phyloP scores from a whole-genome alignment of 1,139 yeast genomes.

The Suhomyces coccinellae region DNA sequence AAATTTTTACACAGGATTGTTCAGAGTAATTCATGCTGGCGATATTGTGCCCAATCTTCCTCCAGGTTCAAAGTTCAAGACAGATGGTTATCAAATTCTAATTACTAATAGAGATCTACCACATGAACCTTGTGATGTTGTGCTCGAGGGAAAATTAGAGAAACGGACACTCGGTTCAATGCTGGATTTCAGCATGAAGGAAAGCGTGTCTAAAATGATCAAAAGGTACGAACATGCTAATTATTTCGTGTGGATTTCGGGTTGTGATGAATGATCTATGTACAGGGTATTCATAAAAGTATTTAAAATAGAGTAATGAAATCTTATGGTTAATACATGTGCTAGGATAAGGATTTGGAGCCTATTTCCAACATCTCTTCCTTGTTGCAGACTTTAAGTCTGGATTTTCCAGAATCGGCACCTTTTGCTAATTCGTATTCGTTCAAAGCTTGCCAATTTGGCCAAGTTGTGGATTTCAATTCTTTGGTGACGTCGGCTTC shows the following conservation, averaged over 20 bases:
- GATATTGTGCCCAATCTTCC: slow-evolving; percentile 64
- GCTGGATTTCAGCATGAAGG: background rate
- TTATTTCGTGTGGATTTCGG: slow-evolving; percentile 36
- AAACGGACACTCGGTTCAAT: background rate
- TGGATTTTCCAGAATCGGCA: slow-evolving; percentile 44
- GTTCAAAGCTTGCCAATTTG: slow-evolving; percentile 68
- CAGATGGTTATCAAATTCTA: slow-evolving; percentile 52
- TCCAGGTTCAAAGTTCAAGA: slow-evolving; percentile 44
- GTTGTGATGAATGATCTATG: slow-evolving; percentile 24
- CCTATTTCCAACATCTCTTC: slow-evolving; percentile 46
- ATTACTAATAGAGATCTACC: slow-evolving; percentile 48
- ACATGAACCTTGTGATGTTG: slow-evolving; percentile 41
- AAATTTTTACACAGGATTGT: slow-evolving; percentile 32
- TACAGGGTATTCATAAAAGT: background rate
- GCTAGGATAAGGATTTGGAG: background rate
- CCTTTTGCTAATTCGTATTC: slow-evolving; percentile 55
- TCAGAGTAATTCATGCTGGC: slow-evolving; percentile 55
- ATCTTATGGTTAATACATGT: background rate
- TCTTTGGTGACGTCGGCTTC: slow-evolving; percentile 12
- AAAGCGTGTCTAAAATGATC: slow-evolving; percentile 5
- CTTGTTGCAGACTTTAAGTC: slow-evolving; percentile 56
- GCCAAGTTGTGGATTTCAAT: slow-evolving; percentile 52
- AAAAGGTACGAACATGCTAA: slow-evolving; percentile 37
- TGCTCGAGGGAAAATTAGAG: slow-evolving; percentile 8
- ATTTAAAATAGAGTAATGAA: no score